Evolutionary conservation across 176 grass and related monocot genomes (phyloP), one percentile per base, ranked within the genome.

Genomic region (Phoenix roebelenii): DNA sequence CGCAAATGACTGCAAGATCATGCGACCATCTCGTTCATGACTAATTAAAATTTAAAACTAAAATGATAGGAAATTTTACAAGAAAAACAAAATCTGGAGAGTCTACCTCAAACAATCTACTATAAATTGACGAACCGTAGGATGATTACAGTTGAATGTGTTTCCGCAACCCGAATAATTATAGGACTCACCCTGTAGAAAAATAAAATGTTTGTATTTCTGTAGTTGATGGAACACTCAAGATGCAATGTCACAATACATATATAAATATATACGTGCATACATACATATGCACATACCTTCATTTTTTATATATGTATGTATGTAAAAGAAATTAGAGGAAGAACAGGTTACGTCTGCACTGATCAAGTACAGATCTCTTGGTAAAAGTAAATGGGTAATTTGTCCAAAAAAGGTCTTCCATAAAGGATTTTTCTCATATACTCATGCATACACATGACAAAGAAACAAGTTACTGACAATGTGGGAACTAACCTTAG

Each of bases 61-160:
- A 59, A 59, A 26, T 28, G 15, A 59, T 5, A 6, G 10, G 2
- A 60, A 19, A n/a, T 19, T 32, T 6, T 32, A 1, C 14, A 18
- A 60, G 58, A 18, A 44, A 63, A 22, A 44, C 35, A 44, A 44
- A 63, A 39, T 16, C 5, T 25, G 4, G 5, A 44, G 2, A 10
- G 7, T 72, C 1, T 85, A 98, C 93, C 93, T 98, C 74, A 98
- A 88, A 61, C 93, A 98, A 73, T 92, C 93, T 66, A 98, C 30
- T 56, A 98, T 85, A 72, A 98, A 98, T 80, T 88, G 80, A 66
- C 84, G 84, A 66, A 88, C 93, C 35, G 85, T 78, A 16, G 93
- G 93, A 83, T 98, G 93, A 62, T 98, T 98, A 78, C 93, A 98
- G 44, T 98, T 98, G 74, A 92, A 92, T 59, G 93, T 98, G 74